Conservation (phyloP, 1,284 basidiomycete genomes). For the Naganishia liquefaciens region DNA sequence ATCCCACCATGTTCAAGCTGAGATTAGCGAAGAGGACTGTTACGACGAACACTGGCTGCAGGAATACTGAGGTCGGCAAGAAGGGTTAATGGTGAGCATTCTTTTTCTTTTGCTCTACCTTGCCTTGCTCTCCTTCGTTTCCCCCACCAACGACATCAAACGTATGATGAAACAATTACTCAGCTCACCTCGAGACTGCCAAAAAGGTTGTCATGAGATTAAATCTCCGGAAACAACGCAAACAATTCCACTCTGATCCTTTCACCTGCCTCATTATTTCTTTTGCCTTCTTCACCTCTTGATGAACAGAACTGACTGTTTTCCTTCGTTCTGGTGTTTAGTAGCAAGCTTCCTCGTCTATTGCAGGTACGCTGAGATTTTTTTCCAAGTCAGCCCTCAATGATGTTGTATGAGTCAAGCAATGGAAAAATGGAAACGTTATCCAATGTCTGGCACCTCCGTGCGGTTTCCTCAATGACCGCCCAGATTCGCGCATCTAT, state of each 20-base stretch:
- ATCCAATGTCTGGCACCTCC: too few species aligned
- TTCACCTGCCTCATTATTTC: background rate
- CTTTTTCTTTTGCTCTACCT: background rate
- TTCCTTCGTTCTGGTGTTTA: background rate
- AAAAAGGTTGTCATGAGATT: conserved; percentile 26
- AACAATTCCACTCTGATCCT: conserved; percentile 25
- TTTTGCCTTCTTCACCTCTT: background rate
- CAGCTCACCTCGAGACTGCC: conserved; percentile 30
- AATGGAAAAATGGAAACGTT: background rate
- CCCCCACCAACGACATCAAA: background rate
- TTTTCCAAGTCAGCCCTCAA: background rate
- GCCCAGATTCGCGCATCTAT: too few species aligned
- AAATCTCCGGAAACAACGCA: conserved; percentile 25
- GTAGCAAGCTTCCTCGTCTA: background rate
- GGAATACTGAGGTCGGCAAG: background rate
- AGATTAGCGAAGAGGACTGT: too few species aligned
- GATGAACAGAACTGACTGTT: conserved; percentile 3
- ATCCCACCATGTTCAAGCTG: too few species aligned
- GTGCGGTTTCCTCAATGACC: too few species aligned
- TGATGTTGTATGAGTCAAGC: too few species aligned
- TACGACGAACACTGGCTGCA: too few species aligned
- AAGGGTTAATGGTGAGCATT: background rate
- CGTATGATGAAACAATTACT: conserved; percentile 23
- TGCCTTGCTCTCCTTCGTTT: background rate
- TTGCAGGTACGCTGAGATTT: background rate